phyloP scores from a whole-genome alignment of 75 land plant genomes.

The Azolla pinnata region DNA sequence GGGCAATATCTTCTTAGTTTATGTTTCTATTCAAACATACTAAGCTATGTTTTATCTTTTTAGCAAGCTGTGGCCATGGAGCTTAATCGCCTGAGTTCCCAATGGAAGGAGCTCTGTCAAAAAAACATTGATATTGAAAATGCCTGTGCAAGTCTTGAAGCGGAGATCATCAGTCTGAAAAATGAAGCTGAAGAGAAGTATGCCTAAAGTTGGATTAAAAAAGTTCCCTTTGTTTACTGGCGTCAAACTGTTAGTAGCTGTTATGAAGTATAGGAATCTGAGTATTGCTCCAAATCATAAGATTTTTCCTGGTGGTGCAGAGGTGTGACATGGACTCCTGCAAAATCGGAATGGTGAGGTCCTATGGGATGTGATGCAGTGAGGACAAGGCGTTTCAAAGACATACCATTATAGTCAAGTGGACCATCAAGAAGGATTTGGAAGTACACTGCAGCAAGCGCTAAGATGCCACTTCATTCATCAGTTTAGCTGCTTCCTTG shows the following conservation, averaged over 20 bases:
- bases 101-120: conserved; percentile 79
- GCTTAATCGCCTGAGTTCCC: conserved; percentile 48
- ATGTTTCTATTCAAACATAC: not conserved
- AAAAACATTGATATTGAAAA: conserved; percentile 74
- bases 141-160: conserved; percentile 63
- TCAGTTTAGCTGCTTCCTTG: too few species aligned
- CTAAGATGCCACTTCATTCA: too few species aligned
- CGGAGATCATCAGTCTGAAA: conserved; percentile 34
- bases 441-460: too few species aligned
- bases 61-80: conserved; percentile 83
- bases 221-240: not conserved
- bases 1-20: not conserved
- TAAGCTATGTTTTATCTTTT: not conserved
- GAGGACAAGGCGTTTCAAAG: too few species aligned
- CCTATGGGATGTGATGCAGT: too few species aligned
- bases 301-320: not conserved
- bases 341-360: conserved; percentile 1
- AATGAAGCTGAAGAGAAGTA: conserved; percentile 63
- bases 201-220: not conserved
- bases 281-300: too few species aligned
- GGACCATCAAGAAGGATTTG: too few species aligned
- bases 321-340: not conserved
- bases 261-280: too few species aligned
- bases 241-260: not conserved
- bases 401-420: too few species aligned